These are phyloP conservation scores for Skeletonema marinoi DNA, from an alignment of 108 stramenopile species.

Conservation along the genomic window DNA sequence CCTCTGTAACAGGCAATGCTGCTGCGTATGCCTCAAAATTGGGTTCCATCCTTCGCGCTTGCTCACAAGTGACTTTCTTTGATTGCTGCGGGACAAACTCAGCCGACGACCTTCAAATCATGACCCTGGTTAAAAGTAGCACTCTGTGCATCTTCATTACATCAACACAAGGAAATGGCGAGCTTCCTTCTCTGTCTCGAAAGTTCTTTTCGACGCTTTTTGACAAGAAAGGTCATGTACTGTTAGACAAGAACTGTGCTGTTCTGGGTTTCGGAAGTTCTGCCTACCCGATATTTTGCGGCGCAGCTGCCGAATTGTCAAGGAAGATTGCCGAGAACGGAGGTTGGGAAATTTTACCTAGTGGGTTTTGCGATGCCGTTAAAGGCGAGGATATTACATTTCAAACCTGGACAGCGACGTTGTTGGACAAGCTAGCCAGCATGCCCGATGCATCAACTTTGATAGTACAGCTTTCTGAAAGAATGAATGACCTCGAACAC, in stretches of 20 bases:
- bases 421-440: background rate
- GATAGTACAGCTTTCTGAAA: conserved; percentile 4
- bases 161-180: conserved; percentile 20
- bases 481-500: conserved; percentile 1
- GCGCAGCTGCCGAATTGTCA: conserved; percentile 4
- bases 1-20: conserved; percentile 4
- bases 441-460: conserved; percentile 2
- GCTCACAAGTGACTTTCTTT: conserved; percentile 15
- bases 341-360: conserved; percentile 4
- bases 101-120: conserved; percentile 1
- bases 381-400: conserved; percentile 16
- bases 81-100: conserved; percentile 9
- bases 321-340: conserved; percentile 3
- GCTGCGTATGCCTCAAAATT: conserved; percentile 13
- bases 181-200: conserved; percentile 10
- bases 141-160: conserved; percentile 4
- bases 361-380: conserved; percentile 15
- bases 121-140: background rate
- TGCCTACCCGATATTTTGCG: conserved; percentile 26
- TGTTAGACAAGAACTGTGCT: conserved; percentile 9
- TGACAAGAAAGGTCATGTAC: background rate
- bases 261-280: conserved; percentile 23
- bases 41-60: conserved; percentile 1
- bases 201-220: conserved; percentile 15
- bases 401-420: conserved; percentile 6